A percentile compares a stretch with the other conserved stretches of the same genome.
Evolutionary conservation across 176 grass and related monocot genomes (phyloP).

Genomic region (Carex scoparia): DNA sequence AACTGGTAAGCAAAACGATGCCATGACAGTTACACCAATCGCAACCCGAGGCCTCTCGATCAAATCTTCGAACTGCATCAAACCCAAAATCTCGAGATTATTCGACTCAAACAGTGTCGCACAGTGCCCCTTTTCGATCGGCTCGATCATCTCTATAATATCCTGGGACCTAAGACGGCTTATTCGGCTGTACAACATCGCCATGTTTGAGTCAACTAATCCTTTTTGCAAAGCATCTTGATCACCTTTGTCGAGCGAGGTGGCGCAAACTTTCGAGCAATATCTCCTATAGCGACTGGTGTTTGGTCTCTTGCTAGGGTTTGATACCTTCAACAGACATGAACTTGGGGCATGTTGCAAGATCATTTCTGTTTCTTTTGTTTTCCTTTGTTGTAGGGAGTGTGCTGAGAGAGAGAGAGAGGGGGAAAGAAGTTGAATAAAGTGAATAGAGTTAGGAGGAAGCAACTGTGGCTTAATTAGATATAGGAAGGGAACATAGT

Average conservation of each 20-base stretch:
- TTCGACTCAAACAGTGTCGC: slow-evolving; percentile 28
- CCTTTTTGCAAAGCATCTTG: background rate
- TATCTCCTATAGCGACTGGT: background rate
- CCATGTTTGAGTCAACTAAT: slow-evolving; percentile 19
- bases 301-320: slow-evolving; percentile 5
- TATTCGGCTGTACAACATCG: slow-evolving; percentile 16
- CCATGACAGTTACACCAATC: slow-evolving; percentile 39
- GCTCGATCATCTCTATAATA: slow-evolving; percentile 15
- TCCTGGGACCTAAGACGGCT: background rate
- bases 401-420: background rate
- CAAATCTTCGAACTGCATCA: slow-evolving; percentile 33
- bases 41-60: slow-evolving; percentile 26
- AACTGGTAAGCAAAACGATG: slow-evolving; percentile 38
- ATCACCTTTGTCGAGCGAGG: background rate
- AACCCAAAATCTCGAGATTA: slow-evolving; percentile 21
- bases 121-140: slow-evolving; percentile 26
- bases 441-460: background rate
- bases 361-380: slow-evolving; percentile 1
- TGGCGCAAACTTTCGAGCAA: background rate
- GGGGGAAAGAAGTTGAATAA: background rate
- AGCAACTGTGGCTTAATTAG: background rate
- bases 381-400: background rate
- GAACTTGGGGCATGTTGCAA: background rate
- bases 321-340: background rate
- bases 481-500: background rate